Percentiles rank a stretch among this genome's conserved stretches.
Conservation (phyloP, 495 filamentous ascomycete species). For the Aspergillus sclerotiicarbonarius region DNA sequence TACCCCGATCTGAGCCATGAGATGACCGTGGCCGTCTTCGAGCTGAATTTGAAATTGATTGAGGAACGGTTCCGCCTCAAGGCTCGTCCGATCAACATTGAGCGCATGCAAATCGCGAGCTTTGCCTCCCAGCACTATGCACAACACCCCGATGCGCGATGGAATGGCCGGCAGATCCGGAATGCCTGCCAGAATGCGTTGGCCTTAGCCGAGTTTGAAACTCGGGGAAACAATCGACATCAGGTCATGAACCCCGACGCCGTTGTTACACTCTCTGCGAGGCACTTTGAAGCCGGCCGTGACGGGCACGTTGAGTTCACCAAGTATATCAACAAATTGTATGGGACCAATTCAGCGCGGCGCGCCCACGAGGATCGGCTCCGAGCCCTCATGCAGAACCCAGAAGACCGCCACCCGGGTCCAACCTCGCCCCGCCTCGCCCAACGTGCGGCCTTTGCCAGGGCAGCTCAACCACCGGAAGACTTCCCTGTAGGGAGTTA, state of each 20-base stretch:
- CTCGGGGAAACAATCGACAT: background rate
- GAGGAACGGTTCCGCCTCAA: background rate
- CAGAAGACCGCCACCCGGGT: background rate
- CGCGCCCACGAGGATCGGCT: constrained; percentile 2
- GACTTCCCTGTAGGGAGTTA: background rate
- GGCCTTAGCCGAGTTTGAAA: constrained; percentile 2
- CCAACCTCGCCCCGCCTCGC: background rate
- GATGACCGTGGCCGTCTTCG: background rate
- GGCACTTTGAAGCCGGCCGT: background rate
- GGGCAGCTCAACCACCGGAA: background rate
- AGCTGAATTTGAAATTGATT: background rate
- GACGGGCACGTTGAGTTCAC: constrained; percentile 8
- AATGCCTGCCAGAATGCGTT: background rate
- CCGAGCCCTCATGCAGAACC: background rate
- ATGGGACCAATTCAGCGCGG: background rate
- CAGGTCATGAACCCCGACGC: background rate
- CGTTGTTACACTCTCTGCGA: background rate
- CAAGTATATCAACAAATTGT: constrained; percentile 6
- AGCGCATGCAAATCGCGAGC: background rate
- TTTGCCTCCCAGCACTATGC: background rate
- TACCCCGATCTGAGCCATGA: constrained; percentile 7
- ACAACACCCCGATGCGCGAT: background rate
- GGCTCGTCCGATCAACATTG: constrained; percentile 1
- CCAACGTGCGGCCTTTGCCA: background rate
- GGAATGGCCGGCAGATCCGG: constrained; percentile 5